A percentile compares a stretch with the other conserved stretches of the same genome.
Evolutionary conservation across 345 rosid species (phyloP).

Genomic region (Schrenkiella parvula): DNA sequence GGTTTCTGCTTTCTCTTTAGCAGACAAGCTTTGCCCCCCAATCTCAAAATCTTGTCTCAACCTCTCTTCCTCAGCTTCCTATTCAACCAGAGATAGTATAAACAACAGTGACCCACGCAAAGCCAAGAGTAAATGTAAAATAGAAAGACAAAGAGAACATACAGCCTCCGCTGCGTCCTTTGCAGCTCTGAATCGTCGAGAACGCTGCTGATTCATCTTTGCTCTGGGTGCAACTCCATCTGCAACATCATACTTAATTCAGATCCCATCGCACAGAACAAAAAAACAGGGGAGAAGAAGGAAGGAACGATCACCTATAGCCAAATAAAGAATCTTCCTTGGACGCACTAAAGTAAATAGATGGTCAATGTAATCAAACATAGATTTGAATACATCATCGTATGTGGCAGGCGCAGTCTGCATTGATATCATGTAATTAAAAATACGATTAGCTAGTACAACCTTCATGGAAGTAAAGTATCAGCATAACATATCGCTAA

Average conservation of each 20-base stretch:
- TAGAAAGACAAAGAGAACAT: conserved; percentile 27
- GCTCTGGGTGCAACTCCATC: conserved; percentile 99
- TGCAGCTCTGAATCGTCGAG: conserved; percentile 94
- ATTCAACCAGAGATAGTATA: conserved; percentile 8
- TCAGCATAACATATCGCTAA: background rate
- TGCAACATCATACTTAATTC: conserved; percentile 28
- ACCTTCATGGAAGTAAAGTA: background rate
- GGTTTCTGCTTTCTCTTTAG: conserved; percentile 77
- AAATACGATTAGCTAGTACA: background rate
- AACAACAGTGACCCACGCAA: conserved; percentile 6
- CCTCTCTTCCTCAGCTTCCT: conserved; percentile 97
- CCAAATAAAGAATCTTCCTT: conserved; percentile 90
- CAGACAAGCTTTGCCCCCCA: conserved; percentile 52
- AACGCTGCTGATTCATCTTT: conserved; percentile 97
- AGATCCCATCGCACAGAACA: background rate
- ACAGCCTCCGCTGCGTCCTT: conserved; percentile 96
- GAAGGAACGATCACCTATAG: conserved; percentile 63
- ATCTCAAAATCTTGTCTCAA: conserved; percentile 74
- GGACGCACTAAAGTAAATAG: conserved; percentile 86
- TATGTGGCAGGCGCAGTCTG: conserved; percentile 95
- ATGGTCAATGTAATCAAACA: conserved; percentile 93
- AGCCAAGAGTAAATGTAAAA: background rate
- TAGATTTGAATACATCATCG: conserved; percentile 78
- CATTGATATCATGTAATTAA: conserved; percentile 19
- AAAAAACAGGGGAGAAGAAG: background rate